phyloP scores from a whole-genome alignment of 1,139 yeast genomes.

The Geotrichum siamense region DNA sequence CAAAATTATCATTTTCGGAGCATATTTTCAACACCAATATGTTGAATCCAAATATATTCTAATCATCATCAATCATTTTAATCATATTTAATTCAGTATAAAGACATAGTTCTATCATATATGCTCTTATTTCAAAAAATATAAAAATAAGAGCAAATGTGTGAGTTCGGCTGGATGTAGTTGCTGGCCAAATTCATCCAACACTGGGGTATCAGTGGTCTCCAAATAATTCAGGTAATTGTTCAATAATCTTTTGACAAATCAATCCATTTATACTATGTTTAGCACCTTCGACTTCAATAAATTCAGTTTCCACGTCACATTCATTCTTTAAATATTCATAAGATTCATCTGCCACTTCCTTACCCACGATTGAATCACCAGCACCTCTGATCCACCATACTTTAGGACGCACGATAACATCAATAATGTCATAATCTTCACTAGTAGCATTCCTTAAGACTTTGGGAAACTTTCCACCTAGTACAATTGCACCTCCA shows the following conservation, averaged over 20 bases:
- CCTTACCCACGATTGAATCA: conserved; percentile 1
- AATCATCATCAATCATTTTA: too few relatives aligned
- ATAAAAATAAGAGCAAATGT: too few relatives aligned
- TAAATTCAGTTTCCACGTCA: neutral
- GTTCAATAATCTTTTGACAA: neutral
- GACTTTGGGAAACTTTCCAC: neutral
- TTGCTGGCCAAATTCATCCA: too few relatives aligned
- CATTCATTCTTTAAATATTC: neutral
- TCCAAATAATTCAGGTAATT: conserved; percentile 9
- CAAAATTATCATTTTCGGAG: too few relatives aligned
- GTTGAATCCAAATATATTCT: too few relatives aligned
- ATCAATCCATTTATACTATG: conserved; percentile 1
- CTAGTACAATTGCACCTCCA: neutral
- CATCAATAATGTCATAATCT: neutral
- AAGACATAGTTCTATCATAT: too few relatives aligned
- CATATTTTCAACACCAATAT: too few relatives aligned
- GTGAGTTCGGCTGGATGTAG: too few relatives aligned
- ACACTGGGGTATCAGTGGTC: conserved; percentile 1
- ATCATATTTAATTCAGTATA: too few relatives aligned
- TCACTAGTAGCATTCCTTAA: neutral
- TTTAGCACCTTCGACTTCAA: conserved; percentile 3
- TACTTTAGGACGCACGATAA: neutral
- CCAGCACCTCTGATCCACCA: conserved; percentile 1
- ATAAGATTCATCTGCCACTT: neutral
- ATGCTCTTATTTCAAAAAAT: too few relatives aligned